phyloP scores from a whole-genome alignment of 257 asterid species.

The Fraxinus quadrangulata region DNA sequence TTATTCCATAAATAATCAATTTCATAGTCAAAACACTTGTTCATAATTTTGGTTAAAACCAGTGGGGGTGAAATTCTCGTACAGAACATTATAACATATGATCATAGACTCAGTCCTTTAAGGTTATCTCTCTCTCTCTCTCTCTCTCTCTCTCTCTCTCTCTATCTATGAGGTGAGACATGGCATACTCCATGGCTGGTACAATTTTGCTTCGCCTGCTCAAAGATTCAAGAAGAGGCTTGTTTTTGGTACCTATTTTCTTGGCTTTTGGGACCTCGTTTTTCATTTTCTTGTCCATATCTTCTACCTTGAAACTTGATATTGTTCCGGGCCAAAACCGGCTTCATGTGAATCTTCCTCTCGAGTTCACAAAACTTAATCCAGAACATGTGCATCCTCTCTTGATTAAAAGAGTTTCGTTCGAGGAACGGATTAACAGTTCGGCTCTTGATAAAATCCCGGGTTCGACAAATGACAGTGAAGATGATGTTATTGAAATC shows the following conservation, averaged over 20 bases:
- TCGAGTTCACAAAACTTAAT: conserved; percentile 19
- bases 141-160: background rate
- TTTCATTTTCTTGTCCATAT: conserved; percentile 34
- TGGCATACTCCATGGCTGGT: background rate
- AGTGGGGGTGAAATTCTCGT: background rate
- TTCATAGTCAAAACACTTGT: background rate
- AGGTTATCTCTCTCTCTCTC: background rate
- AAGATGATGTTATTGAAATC: too few relatives aligned
- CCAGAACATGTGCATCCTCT: background rate
- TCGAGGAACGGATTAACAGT: background rate
- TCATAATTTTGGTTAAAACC: background rate
- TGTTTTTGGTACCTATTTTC: conserved; percentile 20
- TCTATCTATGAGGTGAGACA: background rate
- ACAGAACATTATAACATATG: background rate
- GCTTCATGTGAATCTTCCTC: conserved; percentile 15
- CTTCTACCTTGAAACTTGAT: conserved; percentile 31
- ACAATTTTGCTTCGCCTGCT: conserved; percentile 9
- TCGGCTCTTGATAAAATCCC: background rate
- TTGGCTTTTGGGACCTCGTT: conserved; percentile 39
- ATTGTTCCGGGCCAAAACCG: conserved; percentile 29
- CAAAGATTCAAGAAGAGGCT: conserved; percentile 16
- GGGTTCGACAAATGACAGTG: too few relatives aligned
- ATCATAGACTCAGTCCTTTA: background rate
- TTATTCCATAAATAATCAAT: background rate
- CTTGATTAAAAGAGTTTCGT: background rate